phyloP scores from a whole-genome alignment of 2,329 filamentous ascomycete genomes.

The Teratosphaeria destructans region DNA sequence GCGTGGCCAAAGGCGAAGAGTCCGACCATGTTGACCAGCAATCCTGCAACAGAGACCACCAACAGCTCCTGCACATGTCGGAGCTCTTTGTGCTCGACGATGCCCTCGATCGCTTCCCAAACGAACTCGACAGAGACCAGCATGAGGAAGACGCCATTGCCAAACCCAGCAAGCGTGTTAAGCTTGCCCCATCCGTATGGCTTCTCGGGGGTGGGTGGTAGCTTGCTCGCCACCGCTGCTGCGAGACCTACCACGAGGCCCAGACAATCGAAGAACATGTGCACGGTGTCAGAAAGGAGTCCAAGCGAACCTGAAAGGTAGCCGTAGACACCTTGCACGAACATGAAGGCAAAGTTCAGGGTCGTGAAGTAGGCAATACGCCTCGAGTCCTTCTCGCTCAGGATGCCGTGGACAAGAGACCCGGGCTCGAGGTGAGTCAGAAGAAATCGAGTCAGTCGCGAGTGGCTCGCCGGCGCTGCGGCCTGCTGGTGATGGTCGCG shows the following conservation, averaged over 20 bases:
- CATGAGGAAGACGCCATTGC: constrained; percentile 91
- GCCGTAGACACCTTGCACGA: constrained; percentile 87
- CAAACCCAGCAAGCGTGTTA: constrained; percentile 90
- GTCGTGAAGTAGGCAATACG: constrained; percentile 96
- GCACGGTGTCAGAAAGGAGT: constrained; percentile 92
- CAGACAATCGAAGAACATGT: constrained; percentile 98
- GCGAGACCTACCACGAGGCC: constrained; percentile 82
- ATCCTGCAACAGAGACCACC: constrained; percentile 73
- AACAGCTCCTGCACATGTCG: constrained; percentile 78
- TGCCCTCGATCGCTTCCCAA: constrained; percentile 81
- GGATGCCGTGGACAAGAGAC: constrained; percentile 73
- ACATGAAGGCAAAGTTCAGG: constrained; percentile 90
- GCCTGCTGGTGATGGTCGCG: constrained; percentile 3
- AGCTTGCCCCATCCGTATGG: constrained; percentile 96
- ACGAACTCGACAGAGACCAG: constrained; percentile 93
- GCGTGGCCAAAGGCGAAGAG: constrained; percentile 68
- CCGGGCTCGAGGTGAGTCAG: constrained; percentile 59
- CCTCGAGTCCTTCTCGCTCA: constrained; percentile 84
- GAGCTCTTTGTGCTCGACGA: constrained; percentile 74
- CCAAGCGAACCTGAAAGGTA: constrained; percentile 88
- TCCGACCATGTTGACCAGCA: constrained; percentile 84
- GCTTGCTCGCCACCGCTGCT: constrained; percentile 91
- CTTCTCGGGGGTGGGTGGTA: constrained; percentile 79
- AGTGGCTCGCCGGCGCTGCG: constrained; percentile 42
- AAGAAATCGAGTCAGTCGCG: constrained; percentile 60